Base-by-base conservation (phyloP, 2,329 filamentous ascomycete genomes). In the Sporothrix curviconia region DNA sequence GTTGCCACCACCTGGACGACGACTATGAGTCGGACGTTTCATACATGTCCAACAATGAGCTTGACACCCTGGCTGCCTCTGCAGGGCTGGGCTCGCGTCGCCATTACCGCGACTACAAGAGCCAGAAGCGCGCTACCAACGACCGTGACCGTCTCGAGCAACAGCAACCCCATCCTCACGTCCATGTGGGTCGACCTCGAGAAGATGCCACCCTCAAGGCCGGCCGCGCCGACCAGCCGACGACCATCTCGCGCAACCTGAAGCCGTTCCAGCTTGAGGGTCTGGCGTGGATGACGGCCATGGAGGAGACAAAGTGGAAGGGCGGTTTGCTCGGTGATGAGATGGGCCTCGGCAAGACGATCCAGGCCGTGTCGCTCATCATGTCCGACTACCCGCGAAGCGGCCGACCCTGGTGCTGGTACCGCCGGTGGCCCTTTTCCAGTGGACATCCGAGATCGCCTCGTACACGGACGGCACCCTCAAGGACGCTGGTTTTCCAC, bases 311-410 rank as follows among this genome's bases (percentile, higher is more conserved):
- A 0, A 74, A 87, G 39, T 97, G 92, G 81, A 89, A 85, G 67
- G 94, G 94, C 17, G 94, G 94, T 14, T 78, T 99, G 2, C 80
- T 99, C 2, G 94, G 94, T 59, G 94, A 99, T 65, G 94, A 99
- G 72, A 99, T 99, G 94, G 94, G 94, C 7, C 89, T 99, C 74
- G 94, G 94, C 51, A 99, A 99, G 76, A 99, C 94, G 0, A 97
- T 99, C 52, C 94, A 99, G 72, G 92, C 94, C 2, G 94, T 99
- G 17, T 96, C 92, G 3, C 80, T 99, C 44, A 91, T 99, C 71
- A 97, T 97, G 94, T 96, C 92, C 1, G 92, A 97, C 69, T 96
- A 89, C 92, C 92, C 3, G 88, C 85, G 22, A 87, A 87, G 64
- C 75, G 86, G 56, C 92, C 94, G 1, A 89, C 90, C 0, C 78